phyloP scores from a whole-genome alignment of 208 protist genomes.

The Leishmania mexicana region DNA sequence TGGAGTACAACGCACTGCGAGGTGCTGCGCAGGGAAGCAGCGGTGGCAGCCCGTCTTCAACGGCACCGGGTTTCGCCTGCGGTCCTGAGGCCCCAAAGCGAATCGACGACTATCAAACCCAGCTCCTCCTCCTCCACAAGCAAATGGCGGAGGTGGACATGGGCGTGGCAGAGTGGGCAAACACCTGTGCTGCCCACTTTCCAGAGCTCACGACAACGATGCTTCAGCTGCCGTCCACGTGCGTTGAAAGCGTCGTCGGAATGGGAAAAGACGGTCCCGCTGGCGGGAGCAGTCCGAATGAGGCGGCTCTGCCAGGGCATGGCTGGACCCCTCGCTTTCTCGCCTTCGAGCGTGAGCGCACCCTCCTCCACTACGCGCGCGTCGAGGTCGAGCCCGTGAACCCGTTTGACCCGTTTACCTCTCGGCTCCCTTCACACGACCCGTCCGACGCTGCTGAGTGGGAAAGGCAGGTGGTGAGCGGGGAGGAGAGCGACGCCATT shows the following conservation, averaged over 20 bases:
- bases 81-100: constrained; percentile 17
- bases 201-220: constrained; percentile 53
- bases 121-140: constrained; percentile 35
- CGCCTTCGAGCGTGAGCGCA: constrained; percentile 67
- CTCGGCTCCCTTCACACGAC: not conserved
- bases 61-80: not conserved
- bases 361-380: constrained; percentile 60
- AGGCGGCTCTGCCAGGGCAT: not conserved
- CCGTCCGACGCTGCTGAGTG: constrained; percentile 12
- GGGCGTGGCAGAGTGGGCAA: constrained; percentile 44
- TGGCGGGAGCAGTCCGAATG: not conserved
- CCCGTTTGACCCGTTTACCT: constrained; percentile 47
- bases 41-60: not conserved
- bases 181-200: constrained; percentile 53
- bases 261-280: not conserved
- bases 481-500: constrained; percentile 7
- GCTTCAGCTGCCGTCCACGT: constrained; percentile 49
- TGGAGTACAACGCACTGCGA: constrained; percentile 11
- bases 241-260: constrained; percentile 25
- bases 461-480: not conserved
- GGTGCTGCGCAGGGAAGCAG: not conserved
- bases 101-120: constrained; percentile 29
- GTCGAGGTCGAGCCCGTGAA: constrained; percentile 53
- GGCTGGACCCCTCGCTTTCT: constrained; percentile 35
- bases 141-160: constrained; percentile 55